phyloP scores from a whole-genome alignment of 2,329 filamentous ascomycete species.

The Ascochyta clinopodiicola region DNA sequence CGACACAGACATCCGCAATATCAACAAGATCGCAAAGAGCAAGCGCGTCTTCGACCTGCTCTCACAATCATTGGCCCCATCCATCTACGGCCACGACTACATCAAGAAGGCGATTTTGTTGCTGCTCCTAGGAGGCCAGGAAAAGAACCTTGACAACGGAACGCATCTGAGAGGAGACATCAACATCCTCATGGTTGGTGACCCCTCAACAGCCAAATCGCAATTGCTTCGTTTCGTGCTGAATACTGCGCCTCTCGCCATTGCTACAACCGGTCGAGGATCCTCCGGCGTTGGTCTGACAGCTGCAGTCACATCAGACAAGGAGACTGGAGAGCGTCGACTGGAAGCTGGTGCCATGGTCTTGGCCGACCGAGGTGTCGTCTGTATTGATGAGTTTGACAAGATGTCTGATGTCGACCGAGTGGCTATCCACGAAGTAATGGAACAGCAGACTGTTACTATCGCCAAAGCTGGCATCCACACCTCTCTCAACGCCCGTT shows the following conservation, averaged over 20 bases:
- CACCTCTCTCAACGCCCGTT: conserved; percentile 94
- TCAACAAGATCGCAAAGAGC: conserved; percentile 96
- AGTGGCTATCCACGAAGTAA: conserved; percentile 99
- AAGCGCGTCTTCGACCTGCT: conserved; percentile 91
- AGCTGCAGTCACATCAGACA: conserved; percentile 93
- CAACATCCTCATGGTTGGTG: conserved; percentile 98
- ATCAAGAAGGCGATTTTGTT: conserved; percentile 98
- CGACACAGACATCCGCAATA: conserved; percentile 96
- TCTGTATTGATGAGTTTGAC: conserved; percentile 99
- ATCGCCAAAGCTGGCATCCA: conserved; percentile 99
- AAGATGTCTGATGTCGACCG: conserved; percentile 99
- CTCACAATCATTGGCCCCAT: conserved; percentile 92
- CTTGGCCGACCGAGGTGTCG: conserved; percentile 92
- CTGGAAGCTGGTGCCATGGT: conserved; percentile 99
- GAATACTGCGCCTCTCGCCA: conserved; percentile 94
- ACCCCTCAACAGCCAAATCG: conserved; percentile 98
- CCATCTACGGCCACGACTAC: conserved; percentile 95
- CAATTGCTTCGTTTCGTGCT: conserved; percentile 95
- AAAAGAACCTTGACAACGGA: conserved; percentile 98
- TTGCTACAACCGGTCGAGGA: conserved; percentile 94
- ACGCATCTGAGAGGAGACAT: conserved; percentile 98
- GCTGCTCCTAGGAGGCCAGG: conserved; percentile 93
- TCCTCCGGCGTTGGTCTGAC: conserved; percentile 98
- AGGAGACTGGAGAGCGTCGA: conserved; percentile 93
- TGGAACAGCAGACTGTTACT: conserved; percentile 99